These are phyloP conservation scores for Sarocladiaceae sp. DNA, from an alignment of 2,329 filamentous ascomycete genomes.

Conservation along the genomic window DNA sequence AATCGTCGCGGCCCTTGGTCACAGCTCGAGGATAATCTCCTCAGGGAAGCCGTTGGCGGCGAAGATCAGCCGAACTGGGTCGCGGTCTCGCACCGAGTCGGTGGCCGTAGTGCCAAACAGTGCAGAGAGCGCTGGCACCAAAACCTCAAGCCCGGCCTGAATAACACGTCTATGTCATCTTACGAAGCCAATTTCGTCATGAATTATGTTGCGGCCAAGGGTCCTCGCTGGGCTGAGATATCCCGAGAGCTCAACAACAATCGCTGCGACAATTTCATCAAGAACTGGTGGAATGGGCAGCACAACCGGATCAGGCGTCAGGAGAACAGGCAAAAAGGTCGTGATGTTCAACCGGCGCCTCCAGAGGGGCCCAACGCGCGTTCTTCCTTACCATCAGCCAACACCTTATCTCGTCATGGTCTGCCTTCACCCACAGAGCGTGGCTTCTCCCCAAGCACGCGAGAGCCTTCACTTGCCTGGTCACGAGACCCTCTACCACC, in stretches of 20 bases:
- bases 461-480: not conserved
- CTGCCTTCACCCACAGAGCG: not conserved
- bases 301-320: constrained; percentile 71
- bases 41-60: constrained; percentile 65
- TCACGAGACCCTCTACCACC: constrained; percentile 1
- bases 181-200: constrained; percentile 73
- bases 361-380: not conserved
- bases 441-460: not conserved
- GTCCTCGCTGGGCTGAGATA: constrained; percentile 92
- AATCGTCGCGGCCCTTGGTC: constrained; percentile 74
- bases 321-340: constrained; percentile 15
- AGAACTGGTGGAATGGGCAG: constrained; percentile 97
- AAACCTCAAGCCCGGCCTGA: constrained; percentile 75
- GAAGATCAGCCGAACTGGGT: constrained; percentile 88
- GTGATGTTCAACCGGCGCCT: not conserved
- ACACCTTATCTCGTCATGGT: not conserved
- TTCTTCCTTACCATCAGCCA: not conserved
- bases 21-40: constrained; percentile 65
- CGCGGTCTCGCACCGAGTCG: constrained; percentile 70
- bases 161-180: constrained; percentile 67
- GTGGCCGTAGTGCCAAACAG: constrained; percentile 83
- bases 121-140: constrained; percentile 93
- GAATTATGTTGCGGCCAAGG: constrained; percentile 69
- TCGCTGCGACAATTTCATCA: constrained; percentile 90
- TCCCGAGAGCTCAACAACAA: constrained; percentile 69